Evolutionary conservation across 176 grass and related monocot species (phyloP).

Genomic region (Neostapfia colusana): DNA sequence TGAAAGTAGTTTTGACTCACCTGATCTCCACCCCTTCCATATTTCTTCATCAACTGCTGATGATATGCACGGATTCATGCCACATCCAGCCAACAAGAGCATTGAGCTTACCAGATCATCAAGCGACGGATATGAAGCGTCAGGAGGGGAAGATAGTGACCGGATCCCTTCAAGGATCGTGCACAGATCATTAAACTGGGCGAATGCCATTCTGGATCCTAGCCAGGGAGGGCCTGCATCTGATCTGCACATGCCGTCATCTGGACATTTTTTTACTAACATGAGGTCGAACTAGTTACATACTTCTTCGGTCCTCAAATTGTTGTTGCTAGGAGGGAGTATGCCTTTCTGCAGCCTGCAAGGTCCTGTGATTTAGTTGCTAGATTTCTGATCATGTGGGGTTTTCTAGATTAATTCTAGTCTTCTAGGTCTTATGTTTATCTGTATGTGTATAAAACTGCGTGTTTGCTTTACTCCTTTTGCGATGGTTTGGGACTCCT

Average conservation of each 20-base stretch:
- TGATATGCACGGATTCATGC: slow-evolving; percentile 44
- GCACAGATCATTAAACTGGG: slow-evolving; percentile 84
- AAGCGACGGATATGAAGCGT: slow-evolving; percentile 91
- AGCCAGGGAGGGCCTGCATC: slow-evolving; percentile 15
- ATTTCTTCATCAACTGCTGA: slow-evolving; percentile 70
- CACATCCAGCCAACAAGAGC: slow-evolving; percentile 40
- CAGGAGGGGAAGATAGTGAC: slow-evolving; percentile 92
- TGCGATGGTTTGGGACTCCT: not conserved
- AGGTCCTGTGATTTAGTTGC: not conserved
- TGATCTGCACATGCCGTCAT: slow-evolving; percentile 39
- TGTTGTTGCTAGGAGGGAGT: no score
- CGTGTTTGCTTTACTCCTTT: not conserved
- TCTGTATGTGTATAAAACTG: not conserved
- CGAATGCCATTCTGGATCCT: slow-evolving; percentile 44
- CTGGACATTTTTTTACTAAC: slow-evolving; percentile 32
- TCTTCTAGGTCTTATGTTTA: not conserved
- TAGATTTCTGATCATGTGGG: not conserved
- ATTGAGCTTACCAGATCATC: slow-evolving; percentile 73
- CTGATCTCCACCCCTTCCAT: slow-evolving; percentile 87
- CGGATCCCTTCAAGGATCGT: slow-evolving; percentile 91
- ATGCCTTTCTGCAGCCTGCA: not conserved
- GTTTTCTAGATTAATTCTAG: slow-evolving; percentile 11
- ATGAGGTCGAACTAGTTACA: slow-evolving; percentile 12
- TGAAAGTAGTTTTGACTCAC: slow-evolving; percentile 88
- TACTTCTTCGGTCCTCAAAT: no score